Conservation (phyloP, 106 monocot species). For the Allium sativum region DNA sequence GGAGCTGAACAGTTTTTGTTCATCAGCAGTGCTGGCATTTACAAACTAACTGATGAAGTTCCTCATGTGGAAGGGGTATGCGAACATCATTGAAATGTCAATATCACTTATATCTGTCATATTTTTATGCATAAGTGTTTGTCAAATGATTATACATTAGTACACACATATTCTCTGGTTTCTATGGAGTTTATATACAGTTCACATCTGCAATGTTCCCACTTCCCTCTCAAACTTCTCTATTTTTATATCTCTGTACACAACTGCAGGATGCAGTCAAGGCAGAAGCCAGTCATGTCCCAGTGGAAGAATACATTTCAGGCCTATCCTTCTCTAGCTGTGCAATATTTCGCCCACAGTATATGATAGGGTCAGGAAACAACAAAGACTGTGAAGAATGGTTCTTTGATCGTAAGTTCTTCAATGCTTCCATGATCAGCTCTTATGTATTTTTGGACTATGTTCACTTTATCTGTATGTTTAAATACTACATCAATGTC, state of each 20-base stretch:
- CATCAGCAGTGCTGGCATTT: slow-evolving; percentile 97
- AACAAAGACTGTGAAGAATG: slow-evolving; percentile 99
- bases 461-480: no score
- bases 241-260: no score
- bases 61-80: slow-evolving; percentile 99
- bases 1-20: slow-evolving; percentile 74
- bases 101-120: no score
- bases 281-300: slow-evolving; percentile 69
- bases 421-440: neutral
- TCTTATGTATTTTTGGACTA: neutral
- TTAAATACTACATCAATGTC: neutral
- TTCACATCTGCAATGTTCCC: no score
- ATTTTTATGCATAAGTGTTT: no score
- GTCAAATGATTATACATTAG: no score
- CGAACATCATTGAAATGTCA: no score
- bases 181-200: no score
- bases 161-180: no score
- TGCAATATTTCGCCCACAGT: slow-evolving; percentile 87
- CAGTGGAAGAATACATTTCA: slow-evolving; percentile 80
- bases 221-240: no score
- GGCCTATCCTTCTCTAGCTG: slow-evolving; percentile 59
- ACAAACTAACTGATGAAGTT: slow-evolving; percentile 68
- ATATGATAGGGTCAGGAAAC: slow-evolving; percentile 97
- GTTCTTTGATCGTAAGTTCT: slow-evolving; percentile 87
- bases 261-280: slow-evolving; percentile 65